Base-by-base conservation (phyloP, 2,329 filamentous ascomycete genomes). In the Paraphaeosphaeria minitans region DNA sequence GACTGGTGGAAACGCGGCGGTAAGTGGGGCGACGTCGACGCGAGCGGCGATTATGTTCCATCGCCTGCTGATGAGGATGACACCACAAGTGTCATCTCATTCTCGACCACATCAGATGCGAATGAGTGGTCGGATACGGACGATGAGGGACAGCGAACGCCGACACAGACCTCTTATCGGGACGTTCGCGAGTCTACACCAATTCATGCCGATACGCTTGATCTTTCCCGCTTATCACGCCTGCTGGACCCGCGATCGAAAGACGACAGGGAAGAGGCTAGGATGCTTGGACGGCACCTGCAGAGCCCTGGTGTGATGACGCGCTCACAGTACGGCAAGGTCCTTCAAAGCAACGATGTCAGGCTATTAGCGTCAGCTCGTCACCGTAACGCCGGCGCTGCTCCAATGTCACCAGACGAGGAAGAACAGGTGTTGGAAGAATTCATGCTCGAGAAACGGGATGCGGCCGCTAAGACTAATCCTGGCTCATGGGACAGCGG, bases 1-100 rank as follows among this genome's bases (percentile, higher is more conserved):
- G 82, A 82, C 31, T 95, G 93, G 86, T 98, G 92, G 90, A 87
- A 90, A 53, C 82, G 83, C 55, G 92, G 92, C 21, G 92, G 91
- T 8, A 91, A 91, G 80, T 97, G 92, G 88, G 93, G 94, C 1
- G 88, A 89, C 16, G 82, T 88, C 33, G 94, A 98, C 73, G 82
- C 83, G 5, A 97, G 91, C 69, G 91, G 90, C 29, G 90, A 94
- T 62, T 98, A 93, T 74, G 75, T 81, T 33, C 88, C 88, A 0
- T 69, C 75, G 2, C 75, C 81, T 12, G 73, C 79, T 4, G 82
- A 86, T 12, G 83, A 89, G 46, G 87, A 89, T 71, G 92, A 96
- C 70, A 85, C 85, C 9, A 96, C 92, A 0, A 97, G 93, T 69
- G 82, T 96, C 37, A 79, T 95, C n/a, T 92, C 92, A 0, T 82